These are phyloP conservation scores for Fusarium penzigii DNA, from an alignment of 2,329 filamentous ascomycete species.

Conservation along the genomic window DNA sequence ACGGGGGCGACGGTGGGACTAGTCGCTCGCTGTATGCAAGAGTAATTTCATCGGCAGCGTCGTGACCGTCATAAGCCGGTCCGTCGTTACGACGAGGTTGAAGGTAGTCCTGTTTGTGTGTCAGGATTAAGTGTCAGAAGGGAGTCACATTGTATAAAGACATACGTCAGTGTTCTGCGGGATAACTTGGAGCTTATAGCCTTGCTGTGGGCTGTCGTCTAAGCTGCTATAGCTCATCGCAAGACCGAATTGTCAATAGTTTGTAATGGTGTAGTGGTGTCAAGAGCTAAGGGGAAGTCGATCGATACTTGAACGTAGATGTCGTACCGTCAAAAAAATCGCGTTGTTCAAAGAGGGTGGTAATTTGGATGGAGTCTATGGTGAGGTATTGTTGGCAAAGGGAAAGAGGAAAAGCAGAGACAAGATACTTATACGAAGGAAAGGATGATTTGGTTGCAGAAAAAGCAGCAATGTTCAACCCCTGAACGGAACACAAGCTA, in stretches of 20 bases:
- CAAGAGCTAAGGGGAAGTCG: neutral
- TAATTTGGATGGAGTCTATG: no score
- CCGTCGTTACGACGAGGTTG: neutral
- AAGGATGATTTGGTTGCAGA: no score
- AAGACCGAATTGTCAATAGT: neutral
- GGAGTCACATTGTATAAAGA: neutral
- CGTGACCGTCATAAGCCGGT: neutral
- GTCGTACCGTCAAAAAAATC: no score
- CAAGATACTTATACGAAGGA: no score
- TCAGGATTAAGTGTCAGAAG: neutral
- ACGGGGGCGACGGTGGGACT: neutral
- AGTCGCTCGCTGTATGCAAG: neutral
- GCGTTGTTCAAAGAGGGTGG: no score
- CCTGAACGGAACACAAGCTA: no score
- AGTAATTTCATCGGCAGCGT: neutral
- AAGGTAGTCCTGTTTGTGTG: neutral
- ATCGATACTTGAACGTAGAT: neutral
- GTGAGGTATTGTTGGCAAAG: no score
- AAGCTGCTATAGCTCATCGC: neutral
- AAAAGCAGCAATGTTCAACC: no score
- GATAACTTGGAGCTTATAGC: neutral
- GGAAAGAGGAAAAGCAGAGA: no score
- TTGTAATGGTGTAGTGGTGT: neutral
- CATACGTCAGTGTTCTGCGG: neutral
- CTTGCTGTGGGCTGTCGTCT: neutral